Evolutionary conservation across 2,329 filamentous ascomycete genomes (phyloP).

Genomic region (Arthrocladium fulminans): DNA sequence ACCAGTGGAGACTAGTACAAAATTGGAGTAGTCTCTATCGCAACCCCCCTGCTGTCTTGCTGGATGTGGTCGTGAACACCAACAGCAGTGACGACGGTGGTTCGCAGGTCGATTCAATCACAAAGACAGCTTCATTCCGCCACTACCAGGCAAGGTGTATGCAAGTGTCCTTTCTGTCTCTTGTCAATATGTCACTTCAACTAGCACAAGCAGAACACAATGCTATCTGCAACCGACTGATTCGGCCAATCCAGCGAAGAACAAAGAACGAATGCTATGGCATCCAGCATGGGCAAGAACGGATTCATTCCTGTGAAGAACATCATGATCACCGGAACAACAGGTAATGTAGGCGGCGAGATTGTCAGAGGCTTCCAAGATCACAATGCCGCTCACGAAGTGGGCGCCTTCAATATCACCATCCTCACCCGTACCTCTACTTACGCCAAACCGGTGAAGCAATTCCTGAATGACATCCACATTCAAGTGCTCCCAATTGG

Average conservation of each 20-base stretch:
- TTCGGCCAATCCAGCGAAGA: background rate
- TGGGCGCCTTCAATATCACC: background rate
- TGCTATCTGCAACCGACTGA: too few species aligned
- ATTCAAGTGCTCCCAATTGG: background rate
- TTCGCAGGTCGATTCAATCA: background rate
- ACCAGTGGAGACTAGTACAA: constrained; percentile 14
- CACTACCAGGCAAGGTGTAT: background rate
- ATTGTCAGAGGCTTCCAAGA: background rate
- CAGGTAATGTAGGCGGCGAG: background rate
- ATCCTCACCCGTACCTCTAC: background rate
- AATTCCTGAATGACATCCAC: background rate
- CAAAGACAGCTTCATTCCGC: too few species aligned
- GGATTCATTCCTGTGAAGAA: background rate
- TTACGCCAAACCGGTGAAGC: background rate
- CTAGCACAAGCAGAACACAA: too few species aligned
- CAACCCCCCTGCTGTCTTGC: background rate
- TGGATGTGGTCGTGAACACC: background rate
- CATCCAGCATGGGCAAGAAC: background rate
- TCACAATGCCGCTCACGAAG: background rate
- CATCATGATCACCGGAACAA: background rate
- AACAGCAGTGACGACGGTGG: background rate
- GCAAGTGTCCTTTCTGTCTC: background rate
- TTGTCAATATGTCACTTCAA: background rate
- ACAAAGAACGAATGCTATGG: background rate
- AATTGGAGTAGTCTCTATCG: background rate